These are phyloP conservation scores for Fusarium armeniacum DNA, from an alignment of 2,329 filamentous ascomycete species.

Conservation along the genomic window DNA sequence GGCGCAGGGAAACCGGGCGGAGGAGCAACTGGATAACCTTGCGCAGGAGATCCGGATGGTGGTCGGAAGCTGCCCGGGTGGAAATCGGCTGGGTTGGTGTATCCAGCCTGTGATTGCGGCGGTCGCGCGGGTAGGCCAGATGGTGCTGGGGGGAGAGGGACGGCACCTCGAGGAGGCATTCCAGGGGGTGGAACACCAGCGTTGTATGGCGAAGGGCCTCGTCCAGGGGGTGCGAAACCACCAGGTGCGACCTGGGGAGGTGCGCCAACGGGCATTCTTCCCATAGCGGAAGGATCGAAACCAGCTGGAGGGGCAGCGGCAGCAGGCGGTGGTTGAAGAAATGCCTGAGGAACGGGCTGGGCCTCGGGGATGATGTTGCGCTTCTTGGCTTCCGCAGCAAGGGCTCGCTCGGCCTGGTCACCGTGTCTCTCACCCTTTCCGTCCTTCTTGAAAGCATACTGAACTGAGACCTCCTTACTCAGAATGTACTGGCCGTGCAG, in stretches of 20 bases:
- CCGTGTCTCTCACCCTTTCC: conserved; percentile 97
- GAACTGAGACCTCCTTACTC: conserved; percentile 95
- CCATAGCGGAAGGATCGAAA: conserved; percentile 56
- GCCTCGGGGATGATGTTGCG: conserved; percentile 90
- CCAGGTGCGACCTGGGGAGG: conserved; percentile 56
- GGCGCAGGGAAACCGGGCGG: conserved; percentile 59
- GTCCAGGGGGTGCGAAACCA: conserved; percentile 56
- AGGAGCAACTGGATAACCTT: conserved; percentile 58
- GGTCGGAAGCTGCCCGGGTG: conserved; percentile 61
- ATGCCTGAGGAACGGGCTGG: conserved; percentile 80
- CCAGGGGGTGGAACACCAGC: conserved; percentile 48
- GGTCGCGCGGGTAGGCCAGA: conserved; percentile 66
- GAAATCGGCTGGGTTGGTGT: conserved; percentile 63
- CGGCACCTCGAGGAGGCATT: conserved; percentile 50
- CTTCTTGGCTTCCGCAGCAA: conserved; percentile 92
- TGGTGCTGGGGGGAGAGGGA: conserved; percentile 63
- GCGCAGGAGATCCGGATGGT: conserved; percentile 55
- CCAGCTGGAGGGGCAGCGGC: conserved; percentile 50
- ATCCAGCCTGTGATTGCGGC: conserved; percentile 62
- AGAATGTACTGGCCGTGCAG: conserved; percentile 98
- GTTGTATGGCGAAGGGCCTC: conserved; percentile 56
- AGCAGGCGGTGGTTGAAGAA: conserved; percentile 63
- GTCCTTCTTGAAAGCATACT: conserved; percentile 99
- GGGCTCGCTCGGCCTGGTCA: conserved; percentile 90
- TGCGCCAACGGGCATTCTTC: conserved; percentile 48